phyloP scores from a whole-genome alignment of 139 green algal species.

The Monoraphidium neglectum region DNA sequence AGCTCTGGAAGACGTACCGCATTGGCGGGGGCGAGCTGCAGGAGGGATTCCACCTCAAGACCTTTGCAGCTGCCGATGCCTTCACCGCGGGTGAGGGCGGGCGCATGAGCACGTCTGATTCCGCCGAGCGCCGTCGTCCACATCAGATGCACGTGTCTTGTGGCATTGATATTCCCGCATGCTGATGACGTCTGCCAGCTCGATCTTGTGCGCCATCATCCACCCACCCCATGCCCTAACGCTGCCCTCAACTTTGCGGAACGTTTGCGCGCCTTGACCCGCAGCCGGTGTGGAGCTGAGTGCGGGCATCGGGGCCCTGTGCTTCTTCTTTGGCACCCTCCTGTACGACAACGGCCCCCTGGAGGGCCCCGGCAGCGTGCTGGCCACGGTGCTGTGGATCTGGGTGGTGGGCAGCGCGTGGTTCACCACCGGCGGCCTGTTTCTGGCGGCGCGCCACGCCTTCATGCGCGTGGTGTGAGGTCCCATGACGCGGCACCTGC shows the following conservation, averaged over 20 bases:
- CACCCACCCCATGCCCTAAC: too few relatives aligned
- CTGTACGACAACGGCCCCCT: slow-evolving; percentile 33
- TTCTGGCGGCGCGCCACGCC: slow-evolving; percentile 29
- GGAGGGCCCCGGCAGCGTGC: slow-evolving; percentile 33
- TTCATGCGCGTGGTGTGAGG: slow-evolving; percentile 38
- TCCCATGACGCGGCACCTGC: too few relatives aligned
- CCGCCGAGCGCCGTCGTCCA: too few relatives aligned
- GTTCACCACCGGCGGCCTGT: slow-evolving; percentile 20
- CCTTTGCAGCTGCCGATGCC: neutral
- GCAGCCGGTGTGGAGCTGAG: slow-evolving; percentile 34
- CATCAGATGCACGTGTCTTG: too few relatives aligned
- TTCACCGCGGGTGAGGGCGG: too few relatives aligned
- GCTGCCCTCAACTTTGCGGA: too few relatives aligned
- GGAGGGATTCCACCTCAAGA: neutral
- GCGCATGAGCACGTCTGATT: too few relatives aligned
- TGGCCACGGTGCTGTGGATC: slow-evolving; percentile 26
- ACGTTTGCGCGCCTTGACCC: too few relatives aligned
- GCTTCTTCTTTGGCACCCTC: slow-evolving; percentile 42
- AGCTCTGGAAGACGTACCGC: slow-evolving; percentile 44
- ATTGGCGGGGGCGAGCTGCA: slow-evolving; percentile 24
- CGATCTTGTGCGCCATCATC: too few relatives aligned
- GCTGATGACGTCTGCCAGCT: too few relatives aligned
- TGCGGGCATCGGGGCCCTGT: slow-evolving; percentile 36
- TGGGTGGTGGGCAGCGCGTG: slow-evolving; percentile 27
- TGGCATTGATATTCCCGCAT: too few relatives aligned